Evolutionary conservation across 176 grass and related monocot genomes (phyloP), one percentile per base, ranked within the genome.

Genomic region (Cenchrus fungigraminus): DNA sequence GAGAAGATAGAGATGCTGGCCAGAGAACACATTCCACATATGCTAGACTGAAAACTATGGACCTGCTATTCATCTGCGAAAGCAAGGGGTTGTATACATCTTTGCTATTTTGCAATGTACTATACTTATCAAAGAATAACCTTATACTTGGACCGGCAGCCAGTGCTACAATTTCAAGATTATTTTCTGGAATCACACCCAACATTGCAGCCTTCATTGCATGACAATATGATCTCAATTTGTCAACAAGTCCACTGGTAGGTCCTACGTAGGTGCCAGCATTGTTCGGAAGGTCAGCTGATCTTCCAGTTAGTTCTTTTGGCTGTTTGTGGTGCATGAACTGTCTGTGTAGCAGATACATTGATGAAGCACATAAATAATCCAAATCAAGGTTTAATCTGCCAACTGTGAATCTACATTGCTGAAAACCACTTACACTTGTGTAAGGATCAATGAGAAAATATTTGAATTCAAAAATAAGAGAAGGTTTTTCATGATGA

Each of bases 381-480:
- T 89, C 91, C 17, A 95, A 89, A 79, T 93, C 84, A 85, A 91
- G 57, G 60, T 89, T 93, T 72, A 91, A 72, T 89, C 80, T 95
- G 45, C 94, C 94, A 7, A 85, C 15, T 87, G 87, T 83, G 55
- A 93, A 89, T 74, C 65, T 89, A 83, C 71, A 83, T 76, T 95
- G 83, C 51, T 95, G 82, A 56, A 91, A 76, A 55, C 94, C 88
- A 58, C 51, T 63, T 74, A 8, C 78, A 90, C 70, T 86, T 84
- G 28, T 65, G 81, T 87, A 90, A 53, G 87, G 86, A 87, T 93
- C 91, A 57, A 91, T 53, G 55, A 91, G 43, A 50, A 78, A 74
- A 66, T 74, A 87, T 83, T 91, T 91, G n/a, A 91, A 77, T 89
- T 97, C 89, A 84, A 68, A 87, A 89, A 97, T 92, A 73, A 76